Evolutionary conservation across 2,329 filamentous ascomycete genomes (phyloP).

Genomic region (Trichoderma sp.): DNA sequence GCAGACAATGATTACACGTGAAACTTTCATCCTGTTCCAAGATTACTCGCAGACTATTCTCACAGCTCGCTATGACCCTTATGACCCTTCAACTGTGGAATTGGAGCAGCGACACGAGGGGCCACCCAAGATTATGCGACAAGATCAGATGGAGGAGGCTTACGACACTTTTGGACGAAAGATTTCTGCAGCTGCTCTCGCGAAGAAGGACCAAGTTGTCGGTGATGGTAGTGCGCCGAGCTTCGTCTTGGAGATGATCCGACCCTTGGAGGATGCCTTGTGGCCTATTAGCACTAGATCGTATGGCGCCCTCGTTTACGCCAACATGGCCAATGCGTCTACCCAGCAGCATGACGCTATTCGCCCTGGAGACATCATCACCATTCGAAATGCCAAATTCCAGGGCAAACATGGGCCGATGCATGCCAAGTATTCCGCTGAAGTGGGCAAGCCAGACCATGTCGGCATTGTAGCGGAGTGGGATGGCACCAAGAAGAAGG

Average conservation of each 20-base stretch:
- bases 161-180: slow-evolving; percentile 80
- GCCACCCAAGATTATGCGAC: slow-evolving; percentile 78
- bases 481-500: slow-evolving; percentile 98
- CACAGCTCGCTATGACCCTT: slow-evolving; percentile 75
- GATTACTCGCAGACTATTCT: slow-evolving; percentile 96
- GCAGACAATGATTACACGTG: slow-evolving; percentile 73
- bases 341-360: slow-evolving; percentile 93
- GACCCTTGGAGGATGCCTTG: slow-evolving; percentile 73
- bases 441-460: slow-evolving; percentile 87
- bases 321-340: slow-evolving; percentile 91
- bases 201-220: slow-evolving; percentile 78
- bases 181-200: slow-evolving; percentile 70
- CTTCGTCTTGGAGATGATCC: slow-evolving; percentile 78
- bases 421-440: slow-evolving; percentile 89
- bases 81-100: slow-evolving; percentile 71
- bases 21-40: slow-evolving; percentile 85
- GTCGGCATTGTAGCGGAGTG: slow-evolving; percentile 92
- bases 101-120: slow-evolving; percentile 86
- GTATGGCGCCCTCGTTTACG: slow-evolving; percentile 90
- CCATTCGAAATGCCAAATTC: slow-evolving; percentile 89
- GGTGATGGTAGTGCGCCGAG: slow-evolving; percentile 81
- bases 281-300: slow-evolving; percentile 83
- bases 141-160: slow-evolving; percentile 89
- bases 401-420: slow-evolving; percentile 94
- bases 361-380: slow-evolving; percentile 87